Evolutionary conservation across 2,329 filamentous ascomycete genomes (phyloP), one percentile per base, ranked within the genome.

Genomic region (Beauveria sp.): DNA sequence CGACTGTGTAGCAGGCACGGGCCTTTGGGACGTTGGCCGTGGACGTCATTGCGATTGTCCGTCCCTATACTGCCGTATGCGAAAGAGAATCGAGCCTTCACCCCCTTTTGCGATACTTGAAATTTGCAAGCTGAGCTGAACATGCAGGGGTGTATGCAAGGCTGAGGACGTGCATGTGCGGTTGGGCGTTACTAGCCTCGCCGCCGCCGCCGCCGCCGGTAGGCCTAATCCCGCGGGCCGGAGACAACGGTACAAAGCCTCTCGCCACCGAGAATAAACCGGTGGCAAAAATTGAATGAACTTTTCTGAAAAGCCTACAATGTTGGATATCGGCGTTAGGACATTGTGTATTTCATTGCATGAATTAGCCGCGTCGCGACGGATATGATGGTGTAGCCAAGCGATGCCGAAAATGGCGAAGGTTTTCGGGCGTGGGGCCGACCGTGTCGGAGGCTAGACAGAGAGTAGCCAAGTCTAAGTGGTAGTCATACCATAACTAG

Each of bases 21-120:
- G 76, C 83, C 54, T 97, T 90, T 76, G 91, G 91, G 60, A 84
- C 90, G 64, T 78, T 87, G 74, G 88, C 89, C 5, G 82, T 85
- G 56, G 75, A 93, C 20, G 93, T 96, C 66, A 83, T 84, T 18
- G 38, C 38, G 38, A 28, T 28, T 28, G 28, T 28, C 28, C 28
- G 28, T 28, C 28, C 28, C 8, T 31, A 31, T 9, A 31, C 28
- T 31, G 28, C 28, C 28, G 28, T 8, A 31, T 10, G 28, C 9
- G 28, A 9, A 31, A 31, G 2, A 28, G 7, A 10, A 31, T 31
- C 28, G 28, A 31, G 28, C 28, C 2, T 31, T 31, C 9, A 31
- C 28, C 28, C 28, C 7, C 28, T 31, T 31, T 31, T 31, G 28
- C 26, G 26, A 28, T 28, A 28, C 26, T 28, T 28, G 26, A 28